A percentile compares a stretch with the other conserved stretches of the same genome.
Evolutionary conservation across 2,329 filamentous ascomycete genomes (phyloP).

Genomic region (Fusarium sp.): DNA sequence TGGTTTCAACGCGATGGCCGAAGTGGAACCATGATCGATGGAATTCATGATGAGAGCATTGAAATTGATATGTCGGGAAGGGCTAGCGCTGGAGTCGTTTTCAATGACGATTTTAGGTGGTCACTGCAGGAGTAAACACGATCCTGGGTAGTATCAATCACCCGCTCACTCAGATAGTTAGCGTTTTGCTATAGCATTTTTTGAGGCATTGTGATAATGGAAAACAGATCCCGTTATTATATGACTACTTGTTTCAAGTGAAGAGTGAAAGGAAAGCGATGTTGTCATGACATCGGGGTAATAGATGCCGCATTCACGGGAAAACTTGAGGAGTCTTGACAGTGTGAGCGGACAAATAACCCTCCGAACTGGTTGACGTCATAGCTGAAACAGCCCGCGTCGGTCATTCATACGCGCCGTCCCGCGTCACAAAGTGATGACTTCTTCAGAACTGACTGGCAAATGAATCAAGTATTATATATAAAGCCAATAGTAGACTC

Average conservation of each 20-base stretch:
- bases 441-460: rapidly evolving
- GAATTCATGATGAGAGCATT: rapidly evolving
- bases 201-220: not conserved
- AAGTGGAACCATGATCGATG: not conserved
- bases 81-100: rapidly evolving
- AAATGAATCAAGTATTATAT: rapidly evolving
- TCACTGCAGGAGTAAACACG: not conserved
- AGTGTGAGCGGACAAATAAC: not conserved
- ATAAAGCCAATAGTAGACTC: not conserved
- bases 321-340: not conserved
- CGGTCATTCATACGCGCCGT: not conserved
- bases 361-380: not conserved
- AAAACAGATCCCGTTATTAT: rapidly evolving
- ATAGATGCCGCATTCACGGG: rapidly evolving
- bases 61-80: not conserved
- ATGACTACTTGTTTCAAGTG: rapidly evolving
- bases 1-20: rapidly evolving
- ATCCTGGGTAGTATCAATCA: not conserved
- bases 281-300: rapidly evolving
- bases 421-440: rapidly evolving
- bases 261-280: rapidly evolving
- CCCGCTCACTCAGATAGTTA: no score
- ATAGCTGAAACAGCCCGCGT: not conserved
- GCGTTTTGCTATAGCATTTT: not conserved
- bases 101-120: rapidly evolving